Conservation (phyloP, 441 rosid species). For the Metrosideros polymorpha region DNA sequence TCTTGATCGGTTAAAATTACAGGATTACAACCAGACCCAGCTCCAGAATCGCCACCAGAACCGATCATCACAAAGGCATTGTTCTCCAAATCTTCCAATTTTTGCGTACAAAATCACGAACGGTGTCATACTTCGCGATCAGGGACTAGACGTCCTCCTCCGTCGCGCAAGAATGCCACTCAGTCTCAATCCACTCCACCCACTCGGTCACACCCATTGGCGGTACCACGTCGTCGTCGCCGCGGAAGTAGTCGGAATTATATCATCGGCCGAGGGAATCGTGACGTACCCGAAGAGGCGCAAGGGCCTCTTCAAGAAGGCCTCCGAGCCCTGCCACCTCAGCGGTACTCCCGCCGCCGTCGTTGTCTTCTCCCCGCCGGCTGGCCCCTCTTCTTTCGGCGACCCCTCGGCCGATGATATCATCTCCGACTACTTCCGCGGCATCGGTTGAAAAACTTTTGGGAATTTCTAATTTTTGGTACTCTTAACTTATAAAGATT, state of each 20-base stretch:
- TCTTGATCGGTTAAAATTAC: not conserved
- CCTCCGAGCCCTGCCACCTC: not conserved
- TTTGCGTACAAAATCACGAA: not conserved
- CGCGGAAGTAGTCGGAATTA: not conserved
- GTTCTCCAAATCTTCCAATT: not conserved
- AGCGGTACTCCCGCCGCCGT: no score
- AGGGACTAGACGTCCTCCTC: not conserved
- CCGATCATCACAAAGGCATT: not conserved
- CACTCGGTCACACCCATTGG: not conserved
- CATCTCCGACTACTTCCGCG: not conserved
- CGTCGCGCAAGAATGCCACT: no score
- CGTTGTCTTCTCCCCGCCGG: not conserved
- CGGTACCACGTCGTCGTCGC: not conserved
- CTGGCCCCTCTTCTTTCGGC: rapidly evolving
- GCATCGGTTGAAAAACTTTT: not conserved
- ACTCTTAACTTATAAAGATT: not conserved
- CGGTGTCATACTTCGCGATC: not conserved
- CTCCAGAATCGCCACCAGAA: not conserved
- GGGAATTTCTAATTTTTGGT: not conserved
- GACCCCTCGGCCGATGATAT: not conserved
- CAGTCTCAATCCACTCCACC: no score
- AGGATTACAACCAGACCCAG: not conserved
- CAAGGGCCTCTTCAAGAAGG: not conserved
- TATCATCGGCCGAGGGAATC: not conserved
- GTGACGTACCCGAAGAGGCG: not conserved